Percentiles rank a stretch among this genome's conserved stretches.
Evolutionary conservation across 306 rosid species (phyloP).

Genomic region (Bauhinia variegata): DNA sequence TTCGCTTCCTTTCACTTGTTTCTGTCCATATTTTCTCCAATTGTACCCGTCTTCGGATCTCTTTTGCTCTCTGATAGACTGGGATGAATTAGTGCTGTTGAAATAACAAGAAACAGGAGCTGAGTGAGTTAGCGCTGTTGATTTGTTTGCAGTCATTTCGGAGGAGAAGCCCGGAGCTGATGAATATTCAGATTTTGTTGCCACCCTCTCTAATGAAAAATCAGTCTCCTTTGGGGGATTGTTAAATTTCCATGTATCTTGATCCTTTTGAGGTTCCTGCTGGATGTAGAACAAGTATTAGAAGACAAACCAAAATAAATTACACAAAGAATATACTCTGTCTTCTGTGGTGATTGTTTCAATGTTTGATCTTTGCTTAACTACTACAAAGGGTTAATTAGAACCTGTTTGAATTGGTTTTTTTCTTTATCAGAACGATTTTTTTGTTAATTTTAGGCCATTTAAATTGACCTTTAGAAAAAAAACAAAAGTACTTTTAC

Average conservation of each 20-base stretch:
- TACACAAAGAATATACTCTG: slow-evolving; percentile 2
- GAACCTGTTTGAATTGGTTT: too few species aligned
- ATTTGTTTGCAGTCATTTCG: slow-evolving; percentile 37
- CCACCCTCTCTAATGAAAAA: slow-evolving; percentile 37
- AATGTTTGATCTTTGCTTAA: too few species aligned
- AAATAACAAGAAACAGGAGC: slow-evolving; percentile 44
- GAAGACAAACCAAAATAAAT: slow-evolving; percentile 15
- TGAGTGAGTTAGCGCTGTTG: slow-evolving; percentile 33
- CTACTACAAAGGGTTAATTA: too few species aligned
- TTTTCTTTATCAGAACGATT: too few species aligned
- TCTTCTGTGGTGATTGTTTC: too few species aligned
- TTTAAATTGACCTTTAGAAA: too few species aligned
- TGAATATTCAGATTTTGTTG: slow-evolving; percentile 54
- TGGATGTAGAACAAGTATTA: slow-evolving; percentile 31
- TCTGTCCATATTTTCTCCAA: slow-evolving; percentile 97
- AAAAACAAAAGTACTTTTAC: too few species aligned
- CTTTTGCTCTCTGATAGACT: slow-evolving; percentile 54
- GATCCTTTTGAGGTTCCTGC: slow-evolving; percentile 50
- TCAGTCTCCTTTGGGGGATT: slow-evolving; percentile 32
- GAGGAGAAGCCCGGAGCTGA: slow-evolving; percentile 44
- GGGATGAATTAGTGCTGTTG: slow-evolving; percentile 37
- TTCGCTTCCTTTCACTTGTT: slow-evolving; percentile 93
- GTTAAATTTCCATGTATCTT: slow-evolving; percentile 57
- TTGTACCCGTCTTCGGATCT: slow-evolving; percentile 83
- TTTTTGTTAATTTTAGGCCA: too few species aligned